These are phyloP conservation scores for Hortaea sp. DNA, from an alignment of 2,329 filamentous ascomycete species.

Conservation along the genomic window DNA sequence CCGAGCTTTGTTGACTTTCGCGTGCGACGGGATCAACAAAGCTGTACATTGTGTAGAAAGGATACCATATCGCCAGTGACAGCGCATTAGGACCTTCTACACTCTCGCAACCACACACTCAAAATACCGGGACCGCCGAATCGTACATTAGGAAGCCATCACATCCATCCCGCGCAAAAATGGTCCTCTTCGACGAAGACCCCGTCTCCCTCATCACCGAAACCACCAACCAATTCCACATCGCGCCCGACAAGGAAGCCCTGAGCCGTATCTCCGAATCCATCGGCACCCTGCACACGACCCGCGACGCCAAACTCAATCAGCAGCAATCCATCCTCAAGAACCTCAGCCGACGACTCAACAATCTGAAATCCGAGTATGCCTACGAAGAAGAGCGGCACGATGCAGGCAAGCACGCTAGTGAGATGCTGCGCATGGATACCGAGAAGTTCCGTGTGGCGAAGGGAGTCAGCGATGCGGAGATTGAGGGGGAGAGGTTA, in stretches of 20 bases:
- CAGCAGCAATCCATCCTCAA: slow-evolving; percentile 26
- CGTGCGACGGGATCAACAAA: neutral
- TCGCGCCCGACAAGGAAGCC: slow-evolving; percentile 73
- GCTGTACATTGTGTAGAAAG: neutral
- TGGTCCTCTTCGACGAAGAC: slow-evolving; percentile 90
- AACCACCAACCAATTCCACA: slow-evolving; percentile 93
- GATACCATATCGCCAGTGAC: too few relatives aligned
- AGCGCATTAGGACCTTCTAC: too few relatives aligned
- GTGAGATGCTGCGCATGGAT: slow-evolving; percentile 75
- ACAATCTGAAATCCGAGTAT: slow-evolving; percentile 65
- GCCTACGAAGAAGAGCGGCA: slow-evolving; percentile 64
- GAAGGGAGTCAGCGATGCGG: slow-evolving; percentile 80
- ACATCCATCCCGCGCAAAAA: slow-evolving; percentile 23
- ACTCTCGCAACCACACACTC: too few relatives aligned
- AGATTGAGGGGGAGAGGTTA: slow-evolving; percentile 91
- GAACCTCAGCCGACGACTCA: slow-evolving; percentile 64
- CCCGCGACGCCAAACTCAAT: slow-evolving; percentile 63
- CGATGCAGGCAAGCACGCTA: slow-evolving; percentile 69
- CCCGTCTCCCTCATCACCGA: slow-evolving; percentile 82
- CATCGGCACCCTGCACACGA: slow-evolving; percentile 70
- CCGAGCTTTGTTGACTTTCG: neutral
- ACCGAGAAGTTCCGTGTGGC: slow-evolving; percentile 89
- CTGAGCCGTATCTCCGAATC: slow-evolving; percentile 77
- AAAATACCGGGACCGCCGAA: too few relatives aligned
- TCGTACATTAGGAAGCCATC: neutral